phyloP scores from a whole-genome alignment of 495 filamentous ascomycete species.

The Evansstolkia leycettana region DNA sequence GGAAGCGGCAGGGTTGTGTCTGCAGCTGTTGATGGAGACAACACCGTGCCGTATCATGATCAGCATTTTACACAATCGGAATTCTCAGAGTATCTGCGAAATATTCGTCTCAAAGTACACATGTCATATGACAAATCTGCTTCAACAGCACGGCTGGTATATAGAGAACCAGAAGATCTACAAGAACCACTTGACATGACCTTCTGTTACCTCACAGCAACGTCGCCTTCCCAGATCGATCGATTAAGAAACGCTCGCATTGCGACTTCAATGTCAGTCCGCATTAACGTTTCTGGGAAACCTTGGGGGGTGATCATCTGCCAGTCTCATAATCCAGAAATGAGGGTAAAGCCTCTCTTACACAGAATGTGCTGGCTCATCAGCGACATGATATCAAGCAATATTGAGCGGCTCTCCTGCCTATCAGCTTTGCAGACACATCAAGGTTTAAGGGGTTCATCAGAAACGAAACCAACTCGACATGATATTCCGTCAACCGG shows the following conservation, averaged over 20 bases:
- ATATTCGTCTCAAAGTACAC: constrained; percentile 50
- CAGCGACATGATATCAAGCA: constrained; percentile 75
- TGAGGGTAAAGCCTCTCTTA: constrained; percentile 85
- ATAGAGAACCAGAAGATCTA: constrained; percentile 62
- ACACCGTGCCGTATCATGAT: constrained; percentile 77
- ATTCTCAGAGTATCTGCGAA: constrained; percentile 76
- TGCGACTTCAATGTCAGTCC: constrained; percentile 88
- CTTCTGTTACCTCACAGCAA: constrained; percentile 75
- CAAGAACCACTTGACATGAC: constrained; percentile 75
- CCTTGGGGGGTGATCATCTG: constrained; percentile 88
- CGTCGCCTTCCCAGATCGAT: constrained; percentile 39
- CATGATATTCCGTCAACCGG: not conserved
- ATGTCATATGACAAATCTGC: constrained; percentile 26
- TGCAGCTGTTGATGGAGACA: constrained; percentile 67
- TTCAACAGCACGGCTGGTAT: constrained; percentile 64
- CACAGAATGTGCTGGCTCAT: constrained; percentile 91
- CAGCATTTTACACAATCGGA: constrained; percentile 87
- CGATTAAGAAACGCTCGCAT: constrained; percentile 22
- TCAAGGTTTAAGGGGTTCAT: constrained; percentile 23
- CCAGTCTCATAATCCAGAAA: constrained; percentile 72
- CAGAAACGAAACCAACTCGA: constrained; percentile 6
- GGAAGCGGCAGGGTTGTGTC: constrained; percentile 84
- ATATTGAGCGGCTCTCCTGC: constrained; percentile 83
- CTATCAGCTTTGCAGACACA: constrained; percentile 60
- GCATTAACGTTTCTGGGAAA: constrained; percentile 72